Evolutionary conservation across 352 stramenopile species (phyloP).

Genomic region (Globisporangium canariense): DNA sequence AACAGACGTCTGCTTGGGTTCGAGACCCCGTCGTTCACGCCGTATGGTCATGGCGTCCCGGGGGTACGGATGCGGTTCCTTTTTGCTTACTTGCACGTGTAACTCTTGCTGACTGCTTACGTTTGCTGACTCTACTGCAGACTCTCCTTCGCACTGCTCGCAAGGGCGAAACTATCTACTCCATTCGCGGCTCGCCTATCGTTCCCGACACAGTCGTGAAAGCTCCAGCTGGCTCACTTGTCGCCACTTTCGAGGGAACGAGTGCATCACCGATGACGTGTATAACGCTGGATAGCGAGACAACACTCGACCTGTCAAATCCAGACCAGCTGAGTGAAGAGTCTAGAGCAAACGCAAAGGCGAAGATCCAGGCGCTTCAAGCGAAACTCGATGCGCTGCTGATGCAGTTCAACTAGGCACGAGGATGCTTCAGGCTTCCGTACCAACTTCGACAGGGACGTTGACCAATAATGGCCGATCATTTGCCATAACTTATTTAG

Average conservation of each 20-base stretch:
- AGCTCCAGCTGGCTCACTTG: constrained; percentile 43
- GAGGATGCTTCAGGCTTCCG: too few species aligned
- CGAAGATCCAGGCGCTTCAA: constrained; percentile 65
- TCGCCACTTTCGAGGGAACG: constrained; percentile 57
- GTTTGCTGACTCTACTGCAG: not conserved
- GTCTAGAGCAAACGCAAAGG: constrained; percentile 49
- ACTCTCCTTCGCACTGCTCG: constrained; percentile 64
- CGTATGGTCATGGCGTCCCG: constrained; percentile 18
- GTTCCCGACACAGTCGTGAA: constrained; percentile 52
- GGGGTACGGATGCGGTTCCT: constrained; percentile 20
- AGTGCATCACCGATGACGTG: constrained; percentile 39
- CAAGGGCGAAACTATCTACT: constrained; percentile 76
- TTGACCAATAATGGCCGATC: not conserved
- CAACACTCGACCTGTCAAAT: constrained; percentile 57
- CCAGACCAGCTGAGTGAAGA: constrained; percentile 58
- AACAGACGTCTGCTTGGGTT: constrained; percentile 31
- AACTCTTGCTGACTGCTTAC: not conserved
- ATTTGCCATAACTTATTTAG: constrained; percentile 18
- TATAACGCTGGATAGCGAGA: constrained; percentile 60
- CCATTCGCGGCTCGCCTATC: constrained; percentile 64
- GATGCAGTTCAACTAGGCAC: constrained; percentile 46
- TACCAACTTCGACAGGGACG: not conserved
- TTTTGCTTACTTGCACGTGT: not conserved
- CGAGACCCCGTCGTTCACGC: constrained; percentile 36
- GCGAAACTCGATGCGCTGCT: constrained; percentile 65